Conservation (phyloP, 1,284 basidiomycete species). For the Gymnopus androsaceus region DNA sequence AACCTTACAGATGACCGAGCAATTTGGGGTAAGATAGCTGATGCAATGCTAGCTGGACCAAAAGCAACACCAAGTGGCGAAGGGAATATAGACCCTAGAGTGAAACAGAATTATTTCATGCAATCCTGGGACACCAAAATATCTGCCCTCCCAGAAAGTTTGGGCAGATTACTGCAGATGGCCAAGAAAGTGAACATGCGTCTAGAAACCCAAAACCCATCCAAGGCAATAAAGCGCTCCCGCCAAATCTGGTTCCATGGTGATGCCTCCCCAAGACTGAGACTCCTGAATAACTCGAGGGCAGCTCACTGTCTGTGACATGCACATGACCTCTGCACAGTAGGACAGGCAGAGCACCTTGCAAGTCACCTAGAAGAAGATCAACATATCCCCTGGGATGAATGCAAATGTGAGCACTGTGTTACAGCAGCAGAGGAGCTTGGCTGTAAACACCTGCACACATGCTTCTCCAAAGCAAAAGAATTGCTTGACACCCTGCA, state of each 20-base stretch:
- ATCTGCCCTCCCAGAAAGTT: too few species aligned
- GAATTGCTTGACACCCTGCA: conserved; percentile 14
- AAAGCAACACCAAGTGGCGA: not conserved
- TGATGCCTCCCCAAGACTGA: too few species aligned
- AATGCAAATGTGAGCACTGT: conserved; percentile 9
- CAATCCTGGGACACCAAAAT: conserved; percentile 1
- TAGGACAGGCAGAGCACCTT: too few species aligned
- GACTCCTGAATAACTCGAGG: too few species aligned
- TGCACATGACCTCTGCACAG: too few species aligned
- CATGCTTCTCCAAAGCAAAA: conserved; percentile 8
- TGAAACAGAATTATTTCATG: not conserved
- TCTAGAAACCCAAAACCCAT: not conserved
- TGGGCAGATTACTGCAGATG: too few species aligned
- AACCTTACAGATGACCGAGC: not conserved
- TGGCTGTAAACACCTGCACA: conserved; percentile 2
- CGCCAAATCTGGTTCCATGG: too few species aligned
- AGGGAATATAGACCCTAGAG: not conserved
- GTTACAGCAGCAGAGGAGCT: not conserved
- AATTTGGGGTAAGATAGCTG: conserved; percentile 19
- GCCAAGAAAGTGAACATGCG: too few species aligned
- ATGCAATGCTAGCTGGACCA: conserved; percentile 3
- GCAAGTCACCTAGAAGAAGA: too few species aligned
- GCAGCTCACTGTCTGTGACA: too few species aligned
- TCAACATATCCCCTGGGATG: not conserved
- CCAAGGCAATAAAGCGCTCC: too few species aligned